phyloP scores from a whole-genome alignment of 2,329 filamentous ascomycete genomes.

The Colletotrichum falcatum region DNA sequence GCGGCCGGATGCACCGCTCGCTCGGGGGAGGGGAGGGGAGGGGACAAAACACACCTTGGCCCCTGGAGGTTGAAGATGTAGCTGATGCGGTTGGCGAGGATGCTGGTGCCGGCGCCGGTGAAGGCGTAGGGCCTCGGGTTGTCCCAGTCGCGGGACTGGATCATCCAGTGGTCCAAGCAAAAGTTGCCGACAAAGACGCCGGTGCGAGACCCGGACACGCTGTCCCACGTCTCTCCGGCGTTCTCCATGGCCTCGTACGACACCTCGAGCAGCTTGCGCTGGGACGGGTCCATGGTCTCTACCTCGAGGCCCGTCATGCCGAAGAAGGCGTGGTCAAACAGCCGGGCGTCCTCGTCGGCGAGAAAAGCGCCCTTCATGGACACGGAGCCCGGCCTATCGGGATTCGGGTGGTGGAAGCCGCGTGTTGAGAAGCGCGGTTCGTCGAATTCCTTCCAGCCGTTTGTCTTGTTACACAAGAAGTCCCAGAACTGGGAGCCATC shows the following conservation, averaged over 20 bases:
- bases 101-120: conserved; percentile 39
- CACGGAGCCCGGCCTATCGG: too few species aligned
- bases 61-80: conserved; percentile 55
- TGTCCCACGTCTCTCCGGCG: conserved; percentile 34
- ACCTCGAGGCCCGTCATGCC: conserved; percentile 46
- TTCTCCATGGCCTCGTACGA: conserved; percentile 50
- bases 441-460: too few species aligned
- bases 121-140: conserved; percentile 46
- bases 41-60: too few species aligned
- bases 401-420: too few species aligned
- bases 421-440: too few species aligned
- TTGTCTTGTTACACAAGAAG: too few species aligned
- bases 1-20: too few species aligned
- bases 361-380: too few species aligned
- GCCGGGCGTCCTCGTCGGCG: conserved; percentile 37
- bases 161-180: conserved; percentile 46
- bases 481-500: too few species aligned
- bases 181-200: conserved; percentile 42
- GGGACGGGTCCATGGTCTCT: conserved; percentile 50
- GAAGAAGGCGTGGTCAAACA: conserved; percentile 48
- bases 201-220: conserved; percentile 12
- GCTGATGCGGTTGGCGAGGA: conserved; percentile 55
- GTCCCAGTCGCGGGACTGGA: conserved; percentile 45
- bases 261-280: conserved; percentile 49
- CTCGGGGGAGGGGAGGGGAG: too few species aligned